Base-by-base conservation (phyloP, 495 filamentous ascomycete species). In the Neurospora sp. region DNA sequence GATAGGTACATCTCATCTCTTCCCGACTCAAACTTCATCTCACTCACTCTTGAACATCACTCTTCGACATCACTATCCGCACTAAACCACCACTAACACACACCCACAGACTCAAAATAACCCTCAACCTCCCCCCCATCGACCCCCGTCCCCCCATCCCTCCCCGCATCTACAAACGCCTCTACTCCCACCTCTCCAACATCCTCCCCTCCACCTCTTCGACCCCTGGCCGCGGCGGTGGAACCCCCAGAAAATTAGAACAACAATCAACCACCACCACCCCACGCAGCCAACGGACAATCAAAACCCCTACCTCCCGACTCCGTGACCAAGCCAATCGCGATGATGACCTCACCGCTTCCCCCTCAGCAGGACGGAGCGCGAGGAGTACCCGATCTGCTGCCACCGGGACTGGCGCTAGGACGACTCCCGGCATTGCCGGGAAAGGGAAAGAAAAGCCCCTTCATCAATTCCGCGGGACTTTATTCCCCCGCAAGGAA, bases 101-200 rank as follows among this genome's bases (percentile, higher is more conserved):
- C 8, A 41, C 20, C 69, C 16, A 18, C 54, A 95, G 94, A 73
- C 86, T 98, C 69, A 94, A 93, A 77, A 91, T 90, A 76, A 79
- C 87, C n/a, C 87, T 99, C 75, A 90, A 94, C 79, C 90, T 99
- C 41, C 95, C 95, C 8, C 88, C 89, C 3, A 91, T 97, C 46
- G 86, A 92, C 72, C 89, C 92, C 14, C 89, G 89, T 20, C 93
- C 96, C 7, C 96, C 96, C 18, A 92, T 94, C 75, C 90, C 90
- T 44, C 94, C 94, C 11, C 88, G 89, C 76, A 86, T 91, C 39
- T 99, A 98, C 83, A 92, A 92, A 77, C 92, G 92, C 77, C 87
- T 99, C 48, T 94, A 94, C 82, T 82, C 83, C 48, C 93, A 93
- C 78, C 89, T 99, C 69, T 90, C 95, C 72, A 89, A 88, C 69